These are phyloP conservation scores for Blastomyces emzantsi DNA, from an alignment of 2,329 filamentous ascomycete species.

Conservation along the genomic window DNA sequence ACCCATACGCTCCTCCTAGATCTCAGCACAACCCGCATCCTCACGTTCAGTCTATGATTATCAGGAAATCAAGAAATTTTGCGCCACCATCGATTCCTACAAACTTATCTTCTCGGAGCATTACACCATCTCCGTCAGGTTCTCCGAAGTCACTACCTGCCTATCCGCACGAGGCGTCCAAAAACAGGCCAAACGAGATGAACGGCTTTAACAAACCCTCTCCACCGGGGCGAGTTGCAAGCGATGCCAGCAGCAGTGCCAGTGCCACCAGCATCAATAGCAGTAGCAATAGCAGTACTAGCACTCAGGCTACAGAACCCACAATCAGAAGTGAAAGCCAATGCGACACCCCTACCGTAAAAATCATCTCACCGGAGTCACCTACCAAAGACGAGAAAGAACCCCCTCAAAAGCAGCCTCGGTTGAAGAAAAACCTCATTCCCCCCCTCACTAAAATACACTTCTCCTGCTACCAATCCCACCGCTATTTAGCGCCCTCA, in stretches of 20 bases:
- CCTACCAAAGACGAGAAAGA: background rate
- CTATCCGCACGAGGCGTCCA: background rate
- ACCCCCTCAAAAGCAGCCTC: slow-evolving; percentile 1
- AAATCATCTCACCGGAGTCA: background rate
- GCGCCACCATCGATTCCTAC: background rate
- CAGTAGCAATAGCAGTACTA: slow-evolving; percentile 1
- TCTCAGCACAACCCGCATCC: background rate
- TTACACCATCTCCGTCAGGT: background rate
- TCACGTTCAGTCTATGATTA: slow-evolving; percentile 5
- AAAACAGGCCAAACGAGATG: background rate
- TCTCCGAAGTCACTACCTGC: background rate
- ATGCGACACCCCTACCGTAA: background rate
- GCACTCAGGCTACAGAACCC: background rate
- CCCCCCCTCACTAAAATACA: slow-evolving; percentile 31
- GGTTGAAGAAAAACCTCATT: slow-evolving; percentile 16
- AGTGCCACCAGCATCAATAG: background rate
- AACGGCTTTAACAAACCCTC: background rate
- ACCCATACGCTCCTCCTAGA: background rate
- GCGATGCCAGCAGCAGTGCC: slow-evolving; percentile 1
- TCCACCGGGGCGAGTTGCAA: background rate
- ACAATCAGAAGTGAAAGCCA: background rate
- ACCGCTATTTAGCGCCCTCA: slow-evolving; percentile 28
- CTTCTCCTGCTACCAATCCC: slow-evolving; percentile 33
- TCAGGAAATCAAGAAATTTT: background rate
- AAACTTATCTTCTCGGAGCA: background rate